Evolutionary conservation across 805 yeast genomes (phyloP).

Genomic region (Starmera caribaea): DNA sequence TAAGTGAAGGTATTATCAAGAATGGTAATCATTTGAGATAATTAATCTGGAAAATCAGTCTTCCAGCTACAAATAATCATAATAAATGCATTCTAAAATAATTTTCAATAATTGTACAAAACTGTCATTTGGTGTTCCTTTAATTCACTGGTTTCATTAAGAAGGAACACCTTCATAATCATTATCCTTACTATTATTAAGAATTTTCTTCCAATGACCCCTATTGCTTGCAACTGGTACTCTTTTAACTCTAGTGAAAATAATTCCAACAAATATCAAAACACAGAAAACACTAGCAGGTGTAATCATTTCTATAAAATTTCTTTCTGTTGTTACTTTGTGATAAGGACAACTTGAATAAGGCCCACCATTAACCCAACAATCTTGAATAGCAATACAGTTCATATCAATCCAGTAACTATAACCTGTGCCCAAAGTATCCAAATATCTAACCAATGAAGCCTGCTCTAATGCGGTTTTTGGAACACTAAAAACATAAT

Average conservation of each 20-base stretch:
- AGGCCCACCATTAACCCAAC: conserved; percentile 85
- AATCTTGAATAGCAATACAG: conserved; percentile 58
- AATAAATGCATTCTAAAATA: not conserved
- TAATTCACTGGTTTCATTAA: conserved; percentile 14
- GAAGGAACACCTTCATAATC: conserved; percentile 88
- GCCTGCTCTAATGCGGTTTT: conserved; percentile 36
- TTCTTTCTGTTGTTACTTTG: conserved; percentile 38
- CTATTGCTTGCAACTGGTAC: conserved; percentile 68
- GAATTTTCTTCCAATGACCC: conserved; percentile 50
- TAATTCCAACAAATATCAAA: conserved; percentile 38
- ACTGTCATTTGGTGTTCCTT: not conserved
- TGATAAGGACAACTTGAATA: conserved; percentile 73
- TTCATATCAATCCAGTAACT: conserved; percentile 77
- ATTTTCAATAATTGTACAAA: not conserved
- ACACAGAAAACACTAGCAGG: conserved; percentile 57
- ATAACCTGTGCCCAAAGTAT: conserved; percentile 13
- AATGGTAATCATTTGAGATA: conserved; percentile 19
- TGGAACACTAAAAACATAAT: conserved; percentile 37
- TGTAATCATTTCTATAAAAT: conserved; percentile 52
- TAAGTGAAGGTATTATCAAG: conserved; percentile 42
- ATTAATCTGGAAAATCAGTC: not conserved
- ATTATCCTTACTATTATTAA: conserved; percentile 44
- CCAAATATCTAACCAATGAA: conserved; percentile 14
- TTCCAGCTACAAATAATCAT: not conserved
- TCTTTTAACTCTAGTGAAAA: conserved; percentile 44